Evolutionary conservation across 768 basidiomycete genomes (phyloP).

Genomic region (Mycena alexandri): DNA sequence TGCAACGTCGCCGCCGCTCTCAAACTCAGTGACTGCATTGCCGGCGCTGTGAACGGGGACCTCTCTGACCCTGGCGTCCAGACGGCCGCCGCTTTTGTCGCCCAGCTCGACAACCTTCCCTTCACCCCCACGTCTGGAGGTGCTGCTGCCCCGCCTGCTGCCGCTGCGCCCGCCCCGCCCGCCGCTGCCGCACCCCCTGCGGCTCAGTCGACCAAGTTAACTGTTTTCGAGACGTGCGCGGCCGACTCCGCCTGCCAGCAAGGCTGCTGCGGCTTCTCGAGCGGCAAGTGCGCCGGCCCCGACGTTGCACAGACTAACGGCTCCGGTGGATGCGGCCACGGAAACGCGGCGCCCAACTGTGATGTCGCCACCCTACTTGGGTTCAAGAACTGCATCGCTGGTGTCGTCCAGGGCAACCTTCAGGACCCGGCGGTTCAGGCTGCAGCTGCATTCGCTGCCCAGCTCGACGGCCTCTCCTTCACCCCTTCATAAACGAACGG

Average conservation of each 20-base stretch:
- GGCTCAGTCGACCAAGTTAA: constrained; percentile 18
- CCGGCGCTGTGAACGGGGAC: constrained; percentile 12
- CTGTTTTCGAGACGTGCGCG: constrained; percentile 37
- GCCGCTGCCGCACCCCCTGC: constrained; percentile 12
- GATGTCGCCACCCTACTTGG: constrained; percentile 38
- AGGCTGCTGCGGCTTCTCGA: constrained; percentile 43
- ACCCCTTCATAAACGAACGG: not conserved
- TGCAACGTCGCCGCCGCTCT: constrained; percentile 37
- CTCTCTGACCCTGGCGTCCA: constrained; percentile 18
- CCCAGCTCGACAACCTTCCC: constrained; percentile 21
- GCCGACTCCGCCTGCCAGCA: constrained; percentile 41
- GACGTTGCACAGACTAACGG: constrained; percentile 42
- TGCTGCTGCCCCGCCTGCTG: constrained; percentile 5
- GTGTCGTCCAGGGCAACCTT: constrained; percentile 2
- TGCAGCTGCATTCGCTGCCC: constrained; percentile 12
- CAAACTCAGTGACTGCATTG: constrained; percentile 11
- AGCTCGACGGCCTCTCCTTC: constrained; percentile 28
- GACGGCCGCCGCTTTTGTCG: constrained; percentile 13
- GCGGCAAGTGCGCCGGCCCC: constrained; percentile 43
- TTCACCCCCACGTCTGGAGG: constrained; percentile 18
- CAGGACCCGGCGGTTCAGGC: constrained; percentile 6
- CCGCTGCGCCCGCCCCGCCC: not conserved
- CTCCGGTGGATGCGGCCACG: constrained; percentile 42
- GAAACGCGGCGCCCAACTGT: constrained; percentile 40
- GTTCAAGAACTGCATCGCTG: constrained; percentile 22